phyloP scores from a whole-genome alignment of 768 basidiomycete species.

The Mycena maculata region DNA sequence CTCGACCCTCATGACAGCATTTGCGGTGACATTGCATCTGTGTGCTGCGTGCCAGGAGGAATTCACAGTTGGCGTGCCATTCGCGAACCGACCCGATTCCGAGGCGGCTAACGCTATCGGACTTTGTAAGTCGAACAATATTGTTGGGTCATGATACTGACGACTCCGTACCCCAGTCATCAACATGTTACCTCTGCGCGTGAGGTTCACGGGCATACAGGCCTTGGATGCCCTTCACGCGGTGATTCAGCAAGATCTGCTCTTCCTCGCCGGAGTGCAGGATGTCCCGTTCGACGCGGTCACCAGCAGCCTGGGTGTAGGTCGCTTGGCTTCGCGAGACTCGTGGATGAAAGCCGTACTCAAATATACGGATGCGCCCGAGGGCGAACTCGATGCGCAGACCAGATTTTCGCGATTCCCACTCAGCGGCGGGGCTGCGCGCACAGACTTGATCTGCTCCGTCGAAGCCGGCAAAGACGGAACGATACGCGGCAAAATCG shows the following conservation, averaged over 20 bases:
- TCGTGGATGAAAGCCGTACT: conserved; percentile 8
- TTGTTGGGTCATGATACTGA: background rate
- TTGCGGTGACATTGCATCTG: conserved; percentile 16
- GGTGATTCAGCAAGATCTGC: background rate
- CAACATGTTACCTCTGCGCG: background rate
- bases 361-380: conserved; percentile 1
- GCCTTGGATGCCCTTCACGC: background rate
- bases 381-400: background rate
- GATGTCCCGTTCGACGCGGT: conserved; percentile 13
- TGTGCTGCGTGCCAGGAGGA: conserved; percentile 19
- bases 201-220: background rate
- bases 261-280: background rate
- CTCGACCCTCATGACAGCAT: conserved; percentile 17
- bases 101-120: conserved; percentile 14
- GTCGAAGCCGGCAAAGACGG: conserved; percentile 13
- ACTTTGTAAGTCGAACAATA: background rate
- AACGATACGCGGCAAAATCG: conserved; percentile 1
- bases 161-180: background rate
- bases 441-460: conserved; percentile 15
- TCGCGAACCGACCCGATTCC: conserved; percentile 2
- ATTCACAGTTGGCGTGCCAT: conserved; percentile 12
- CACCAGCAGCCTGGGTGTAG: background rate
- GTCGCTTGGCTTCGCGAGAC: conserved; percentile 13
- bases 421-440: conserved; percentile 10
- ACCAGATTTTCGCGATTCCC: conserved; percentile 17